Conservation (phyloP, 768 basidiomycete genomes). For the Strobilomyces dryophilus region DNA sequence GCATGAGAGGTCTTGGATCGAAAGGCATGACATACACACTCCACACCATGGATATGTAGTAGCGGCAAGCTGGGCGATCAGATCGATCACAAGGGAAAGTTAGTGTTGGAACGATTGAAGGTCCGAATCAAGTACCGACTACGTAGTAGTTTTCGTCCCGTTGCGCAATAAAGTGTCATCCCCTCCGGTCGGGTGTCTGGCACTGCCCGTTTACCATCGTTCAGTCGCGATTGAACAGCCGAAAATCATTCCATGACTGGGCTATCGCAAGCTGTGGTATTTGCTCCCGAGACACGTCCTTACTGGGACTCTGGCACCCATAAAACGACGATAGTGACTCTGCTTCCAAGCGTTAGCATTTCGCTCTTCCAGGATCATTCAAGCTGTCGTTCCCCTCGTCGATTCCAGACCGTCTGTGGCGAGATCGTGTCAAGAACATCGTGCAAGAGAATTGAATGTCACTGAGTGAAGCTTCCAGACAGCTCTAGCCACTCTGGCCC, state of each 20-base stretch:
- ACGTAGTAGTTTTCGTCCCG: too few species aligned
- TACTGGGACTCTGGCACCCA: neutral
- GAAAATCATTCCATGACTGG: constrained; percentile 10
- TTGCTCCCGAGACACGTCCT: neutral
- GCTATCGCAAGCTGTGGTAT: neutral
- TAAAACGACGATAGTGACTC: constrained; percentile 9
- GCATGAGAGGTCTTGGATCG: neutral
- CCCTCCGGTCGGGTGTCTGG: too few species aligned
- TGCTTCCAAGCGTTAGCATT: neutral
- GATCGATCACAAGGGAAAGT: too few species aligned
- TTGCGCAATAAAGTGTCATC: too few species aligned
- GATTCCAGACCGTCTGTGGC: too few species aligned
- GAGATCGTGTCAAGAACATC: constrained; percentile 23
- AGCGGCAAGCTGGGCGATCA: too few species aligned
- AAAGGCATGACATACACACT: too few species aligned
- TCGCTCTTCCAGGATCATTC: constrained; percentile 8
- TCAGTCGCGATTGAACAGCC: constrained; percentile 10
- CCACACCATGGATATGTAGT: too few species aligned
- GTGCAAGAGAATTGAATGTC: constrained; percentile 27
- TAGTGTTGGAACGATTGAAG: too few species aligned
- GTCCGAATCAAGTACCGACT: too few species aligned
- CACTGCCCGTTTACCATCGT: too few species aligned
- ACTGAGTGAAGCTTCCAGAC: constrained; percentile 6
- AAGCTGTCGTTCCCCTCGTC: neutral
- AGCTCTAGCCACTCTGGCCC: constrained; percentile 21